Evolutionary conservation across 2,329 filamentous ascomycete species (phyloP).

Genomic region (Clonostachys byssicola): DNA sequence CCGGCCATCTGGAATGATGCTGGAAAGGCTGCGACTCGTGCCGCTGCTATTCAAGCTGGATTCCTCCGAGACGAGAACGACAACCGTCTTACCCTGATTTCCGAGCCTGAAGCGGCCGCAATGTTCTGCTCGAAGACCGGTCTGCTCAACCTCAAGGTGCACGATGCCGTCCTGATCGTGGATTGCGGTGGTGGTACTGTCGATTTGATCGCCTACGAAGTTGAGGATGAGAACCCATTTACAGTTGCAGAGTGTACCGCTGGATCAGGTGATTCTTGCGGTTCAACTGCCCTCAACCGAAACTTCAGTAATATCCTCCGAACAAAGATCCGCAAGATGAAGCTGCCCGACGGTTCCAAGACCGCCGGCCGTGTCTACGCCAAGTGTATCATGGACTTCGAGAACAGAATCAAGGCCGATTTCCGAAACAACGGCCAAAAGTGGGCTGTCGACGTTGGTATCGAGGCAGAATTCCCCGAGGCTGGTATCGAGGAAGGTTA

Average conservation of each 20-base stretch:
- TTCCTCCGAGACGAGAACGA: conserved; percentile 97
- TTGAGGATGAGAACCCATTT: conserved; percentile 96
- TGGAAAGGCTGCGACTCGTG: conserved; percentile 92
- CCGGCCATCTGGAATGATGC: conserved; percentile 99
- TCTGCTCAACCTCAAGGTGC: conserved; percentile 92
- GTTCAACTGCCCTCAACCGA: conserved; percentile 94
- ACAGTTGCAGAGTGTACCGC: conserved; percentile 96
- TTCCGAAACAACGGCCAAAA: conserved; percentile 99
- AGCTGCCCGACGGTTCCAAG: conserved; percentile 92
- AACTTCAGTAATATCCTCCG: conserved; percentile 98
- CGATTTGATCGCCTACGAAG: conserved; percentile 97
- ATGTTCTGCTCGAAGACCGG: conserved; percentile 98
- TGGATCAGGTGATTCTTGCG: conserved; percentile 94
- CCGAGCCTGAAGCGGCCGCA: conserved; percentile 93
- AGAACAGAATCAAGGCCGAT: conserved; percentile 99
- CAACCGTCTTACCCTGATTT: conserved; percentile 89
- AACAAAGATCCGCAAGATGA: conserved; percentile 99
- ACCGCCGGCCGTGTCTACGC: conserved; percentile 98
- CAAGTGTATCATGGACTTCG: conserved; percentile 99
- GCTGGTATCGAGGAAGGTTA: conserved; percentile 98
- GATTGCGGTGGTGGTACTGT: conserved; percentile 98
- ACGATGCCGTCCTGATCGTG: conserved; percentile 96
- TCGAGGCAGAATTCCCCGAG: conserved; percentile 96
- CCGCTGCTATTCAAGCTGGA: conserved; percentile 93
- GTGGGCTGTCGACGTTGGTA: conserved; percentile 98